phyloP scores from a whole-genome alignment of 2,329 filamentous ascomycete species.

The Xylariaceae sp. region DNA sequence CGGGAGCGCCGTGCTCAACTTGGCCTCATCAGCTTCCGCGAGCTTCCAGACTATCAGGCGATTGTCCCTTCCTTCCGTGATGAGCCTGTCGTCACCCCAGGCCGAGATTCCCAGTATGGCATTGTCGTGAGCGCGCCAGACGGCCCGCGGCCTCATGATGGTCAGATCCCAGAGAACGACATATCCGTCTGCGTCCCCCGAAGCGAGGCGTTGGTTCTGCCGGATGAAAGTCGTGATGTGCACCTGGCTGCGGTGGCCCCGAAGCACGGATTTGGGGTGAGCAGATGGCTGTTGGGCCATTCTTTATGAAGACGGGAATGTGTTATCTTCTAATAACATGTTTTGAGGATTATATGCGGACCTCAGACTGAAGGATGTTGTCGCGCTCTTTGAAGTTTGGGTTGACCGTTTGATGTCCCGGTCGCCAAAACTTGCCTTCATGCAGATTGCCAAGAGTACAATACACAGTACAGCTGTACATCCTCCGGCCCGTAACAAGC shows the following conservation, averaged over 20 bases:
- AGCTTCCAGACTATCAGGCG: slow-evolving; percentile 82
- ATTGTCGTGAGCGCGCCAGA: slow-evolving; percentile 80
- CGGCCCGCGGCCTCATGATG: slow-evolving; percentile 72
- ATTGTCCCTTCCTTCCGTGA: slow-evolving; percentile 92
- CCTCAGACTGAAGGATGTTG: too few relatives aligned
- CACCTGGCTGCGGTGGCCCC: slow-evolving; percentile 77
- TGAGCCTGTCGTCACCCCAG: slow-evolving; percentile 68
- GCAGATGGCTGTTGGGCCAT: slow-evolving; percentile 29
- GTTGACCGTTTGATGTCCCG: not conserved
- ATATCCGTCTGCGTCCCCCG: slow-evolving; percentile 87
- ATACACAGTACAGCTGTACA: too few relatives aligned
- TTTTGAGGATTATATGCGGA: too few relatives aligned
- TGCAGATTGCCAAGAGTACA: too few relatives aligned
- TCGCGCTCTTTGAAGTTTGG: too few relatives aligned
- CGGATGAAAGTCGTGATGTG: slow-evolving; percentile 71
- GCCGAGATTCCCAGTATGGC: slow-evolving; percentile 68
- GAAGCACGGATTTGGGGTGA: slow-evolving; percentile 62
- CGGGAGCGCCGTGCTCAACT: slow-evolving; percentile 64
- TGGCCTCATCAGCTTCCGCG: slow-evolving; percentile 50
- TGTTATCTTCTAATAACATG: too few relatives aligned
- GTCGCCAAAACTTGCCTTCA: not conserved
- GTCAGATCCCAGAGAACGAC: slow-evolving; percentile 79
- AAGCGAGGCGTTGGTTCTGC: slow-evolving; percentile 69
- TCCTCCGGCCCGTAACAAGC: too few relatives aligned
- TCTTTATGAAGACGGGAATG: too few relatives aligned